These are phyloP conservation scores for Mycena capillaripes DNA, from an alignment of 768 basidiomycete genomes.

Conservation along the genomic window DNA sequence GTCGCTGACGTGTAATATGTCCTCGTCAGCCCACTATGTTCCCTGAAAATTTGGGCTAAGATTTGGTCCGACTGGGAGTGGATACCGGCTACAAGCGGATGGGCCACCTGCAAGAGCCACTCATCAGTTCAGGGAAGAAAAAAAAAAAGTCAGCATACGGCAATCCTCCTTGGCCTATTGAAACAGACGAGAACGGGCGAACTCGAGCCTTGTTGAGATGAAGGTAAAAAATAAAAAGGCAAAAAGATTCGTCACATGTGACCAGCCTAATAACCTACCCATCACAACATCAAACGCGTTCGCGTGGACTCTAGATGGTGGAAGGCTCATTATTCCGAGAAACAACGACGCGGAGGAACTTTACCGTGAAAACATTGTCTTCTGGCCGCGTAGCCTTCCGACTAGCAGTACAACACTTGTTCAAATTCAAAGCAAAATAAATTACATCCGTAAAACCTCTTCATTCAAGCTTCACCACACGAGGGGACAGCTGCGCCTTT, in stretches of 20 bases:
- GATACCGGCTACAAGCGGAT: neutral
- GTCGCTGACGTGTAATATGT: neutral
- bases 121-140: neutral
- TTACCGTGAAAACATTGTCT: too few species aligned
- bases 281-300: conserved; percentile 5
- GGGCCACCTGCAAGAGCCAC: neutral
- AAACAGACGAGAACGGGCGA: too few species aligned
- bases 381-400: too few species aligned
- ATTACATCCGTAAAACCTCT: neutral
- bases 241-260: neutral
- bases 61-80: conserved; percentile 13
- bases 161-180: too few species aligned
- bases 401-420: too few species aligned
- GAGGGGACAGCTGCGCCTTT: neutral
- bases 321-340: too few species aligned
- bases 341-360: too few species aligned
- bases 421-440: neutral
- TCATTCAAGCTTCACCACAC: neutral
- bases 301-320: too few species aligned
- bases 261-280: neutral
- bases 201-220: too few species aligned
- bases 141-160: neutral
- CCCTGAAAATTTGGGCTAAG: conserved; percentile 5
- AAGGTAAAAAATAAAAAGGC: too few species aligned
- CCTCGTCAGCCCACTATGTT: neutral